Conservation (phyloP, 352 stramenopile genomes). For the Lagenidium sp. region DNA sequence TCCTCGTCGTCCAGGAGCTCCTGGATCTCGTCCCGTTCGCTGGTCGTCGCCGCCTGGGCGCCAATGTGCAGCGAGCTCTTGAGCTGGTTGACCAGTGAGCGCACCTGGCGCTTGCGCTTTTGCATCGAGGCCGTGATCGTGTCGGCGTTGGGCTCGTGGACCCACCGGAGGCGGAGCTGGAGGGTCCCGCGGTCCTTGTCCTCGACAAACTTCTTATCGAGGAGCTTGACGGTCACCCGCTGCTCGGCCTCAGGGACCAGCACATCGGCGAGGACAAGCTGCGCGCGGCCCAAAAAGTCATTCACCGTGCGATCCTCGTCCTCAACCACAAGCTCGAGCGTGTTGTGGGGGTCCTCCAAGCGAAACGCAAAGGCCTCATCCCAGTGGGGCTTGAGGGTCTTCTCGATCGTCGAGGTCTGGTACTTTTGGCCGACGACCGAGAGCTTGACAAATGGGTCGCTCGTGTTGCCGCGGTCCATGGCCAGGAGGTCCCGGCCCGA, state of each 20-base stretch:
- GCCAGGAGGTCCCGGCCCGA: slow-evolving; percentile 67
- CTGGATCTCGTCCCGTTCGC: slow-evolving; percentile 39
- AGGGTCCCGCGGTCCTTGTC: slow-evolving; percentile 54
- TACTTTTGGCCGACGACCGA: slow-evolving; percentile 63
- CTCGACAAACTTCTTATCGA: slow-evolving; percentile 39
- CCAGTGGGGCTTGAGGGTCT: slow-evolving; percentile 72
- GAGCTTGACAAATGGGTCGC: slow-evolving; percentile 84
- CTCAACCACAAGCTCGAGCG: slow-evolving; percentile 50
- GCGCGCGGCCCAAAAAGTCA: slow-evolving; percentile 54
- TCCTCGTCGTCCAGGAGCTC: slow-evolving; percentile 31
- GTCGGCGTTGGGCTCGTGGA: slow-evolving; percentile 37
- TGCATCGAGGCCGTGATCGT: slow-evolving; percentile 24
- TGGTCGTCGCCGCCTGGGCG: slow-evolving; percentile 17
- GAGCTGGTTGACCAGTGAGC: slow-evolving; percentile 39
- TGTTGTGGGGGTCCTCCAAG: slow-evolving; percentile 27
- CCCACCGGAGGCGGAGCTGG: slow-evolving; percentile 40
- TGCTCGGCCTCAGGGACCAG: slow-evolving; percentile 33
- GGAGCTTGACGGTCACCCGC: slow-evolving; percentile 28
- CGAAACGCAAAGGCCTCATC: slow-evolving; percentile 59
- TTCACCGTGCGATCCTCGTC: slow-evolving; percentile 65
- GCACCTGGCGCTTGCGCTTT: slow-evolving; percentile 39
- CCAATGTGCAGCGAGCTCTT: slow-evolving; percentile 32
- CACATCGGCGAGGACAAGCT: slow-evolving; percentile 37
- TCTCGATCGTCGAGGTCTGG: slow-evolving; percentile 48
- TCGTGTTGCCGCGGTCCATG: slow-evolving; percentile 70